These are phyloP conservation scores for Saccharomycopsis sp. DNA, from an alignment of 805 yeast species.

Conservation along the genomic window DNA sequence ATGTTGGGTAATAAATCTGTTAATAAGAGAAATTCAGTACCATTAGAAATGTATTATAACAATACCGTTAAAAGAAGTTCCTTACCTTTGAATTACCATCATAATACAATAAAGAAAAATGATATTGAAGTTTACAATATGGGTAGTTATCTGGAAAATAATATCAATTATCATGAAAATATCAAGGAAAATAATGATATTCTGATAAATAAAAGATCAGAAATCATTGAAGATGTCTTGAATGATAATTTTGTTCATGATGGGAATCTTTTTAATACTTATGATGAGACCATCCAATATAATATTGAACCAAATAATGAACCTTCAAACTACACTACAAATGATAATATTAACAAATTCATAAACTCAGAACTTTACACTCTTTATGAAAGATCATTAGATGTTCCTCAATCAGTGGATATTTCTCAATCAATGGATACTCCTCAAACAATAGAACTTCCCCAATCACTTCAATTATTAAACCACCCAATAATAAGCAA, in stretches of 20 bases:
- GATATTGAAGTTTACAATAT: too few species aligned
- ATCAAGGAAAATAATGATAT: background rate
- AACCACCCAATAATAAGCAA: background rate
- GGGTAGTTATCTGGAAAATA: too few species aligned
- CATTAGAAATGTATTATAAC: background rate
- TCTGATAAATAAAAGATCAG: background rate
- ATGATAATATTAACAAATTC: background rate
- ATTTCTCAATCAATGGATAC: too few species aligned
- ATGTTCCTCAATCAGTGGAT: background rate
- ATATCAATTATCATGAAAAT: background rate
- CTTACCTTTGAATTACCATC: background rate
- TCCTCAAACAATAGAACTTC: too few species aligned
- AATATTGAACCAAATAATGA: background rate
- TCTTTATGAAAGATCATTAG: background rate
- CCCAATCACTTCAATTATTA: background rate
- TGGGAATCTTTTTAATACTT: background rate
- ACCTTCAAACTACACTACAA: background rate
- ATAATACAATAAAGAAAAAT: too few species aligned
- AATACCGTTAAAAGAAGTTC: background rate
- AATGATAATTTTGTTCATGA: slow-evolving; percentile 11
- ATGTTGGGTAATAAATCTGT: slow-evolving; percentile 6
- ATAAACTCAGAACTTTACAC: background rate
- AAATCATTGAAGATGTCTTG: slow-evolving; percentile 5
- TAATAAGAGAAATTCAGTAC: background rate
- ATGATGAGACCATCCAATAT: background rate